Evolutionary conservation across 306 rosid species (phyloP).

Genomic region (Macrotyloma uniflorum): DNA sequence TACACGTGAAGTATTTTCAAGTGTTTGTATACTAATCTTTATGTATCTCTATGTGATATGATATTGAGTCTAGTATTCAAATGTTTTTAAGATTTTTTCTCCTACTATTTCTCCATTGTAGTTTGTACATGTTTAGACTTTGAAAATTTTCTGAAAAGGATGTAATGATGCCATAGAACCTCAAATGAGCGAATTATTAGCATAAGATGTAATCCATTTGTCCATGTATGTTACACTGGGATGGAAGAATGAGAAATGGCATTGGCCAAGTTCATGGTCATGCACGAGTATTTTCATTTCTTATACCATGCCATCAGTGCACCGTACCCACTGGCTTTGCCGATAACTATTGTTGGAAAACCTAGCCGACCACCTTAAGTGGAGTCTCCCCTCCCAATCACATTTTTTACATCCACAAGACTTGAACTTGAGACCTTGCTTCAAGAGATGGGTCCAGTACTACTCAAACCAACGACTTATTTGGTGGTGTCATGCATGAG

Average conservation of each 20-base stretch:
- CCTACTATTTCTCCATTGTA: not conserved
- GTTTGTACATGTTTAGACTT: constrained; percentile 13
- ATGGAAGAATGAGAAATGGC: not conserved
- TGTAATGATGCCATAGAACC: not conserved
- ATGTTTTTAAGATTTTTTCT: constrained; percentile 23
- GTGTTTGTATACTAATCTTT: constrained; percentile 16
- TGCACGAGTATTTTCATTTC: not conserved
- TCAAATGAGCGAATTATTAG: not conserved
- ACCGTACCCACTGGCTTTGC: too few species aligned
- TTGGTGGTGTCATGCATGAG: too few species aligned
- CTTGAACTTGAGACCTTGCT: too few species aligned
- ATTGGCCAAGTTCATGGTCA: constrained; percentile 2
- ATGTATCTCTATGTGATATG: constrained; percentile 23
- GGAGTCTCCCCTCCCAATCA: too few species aligned
- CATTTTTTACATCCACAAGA: too few species aligned
- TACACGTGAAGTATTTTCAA: constrained; percentile 25
- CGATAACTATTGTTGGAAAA: too few species aligned
- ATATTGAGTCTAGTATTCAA: constrained; percentile 21
- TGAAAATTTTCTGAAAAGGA: not conserved
- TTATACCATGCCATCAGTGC: too few species aligned
- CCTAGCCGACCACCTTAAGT: too few species aligned
- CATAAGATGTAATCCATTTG: not conserved
- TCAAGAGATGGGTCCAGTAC: too few species aligned
- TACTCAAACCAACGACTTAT: too few species aligned
- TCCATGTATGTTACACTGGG: not conserved